These are phyloP conservation scores for Dioszegia aurantiaca DNA, from an alignment of 768 basidiomycete species.

Conservation along the genomic window DNA sequence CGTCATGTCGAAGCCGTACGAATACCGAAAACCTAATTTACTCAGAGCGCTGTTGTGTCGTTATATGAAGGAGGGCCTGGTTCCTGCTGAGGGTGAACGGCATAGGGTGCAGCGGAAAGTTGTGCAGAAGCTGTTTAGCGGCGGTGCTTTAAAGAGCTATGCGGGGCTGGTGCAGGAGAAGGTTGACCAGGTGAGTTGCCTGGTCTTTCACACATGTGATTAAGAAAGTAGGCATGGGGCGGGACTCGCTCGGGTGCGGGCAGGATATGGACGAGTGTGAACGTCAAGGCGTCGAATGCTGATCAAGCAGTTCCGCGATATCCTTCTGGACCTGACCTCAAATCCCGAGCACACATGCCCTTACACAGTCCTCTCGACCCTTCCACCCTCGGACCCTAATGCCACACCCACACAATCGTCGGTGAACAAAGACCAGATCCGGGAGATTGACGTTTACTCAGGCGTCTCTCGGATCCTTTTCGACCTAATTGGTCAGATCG, in stretches of 20 bases:
- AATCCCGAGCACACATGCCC: constrained; percentile 11
- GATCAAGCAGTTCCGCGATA: constrained; percentile 20
- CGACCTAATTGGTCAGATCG: constrained; percentile 29
- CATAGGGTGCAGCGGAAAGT: constrained; percentile 29
- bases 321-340: constrained; percentile 18
- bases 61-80: constrained; percentile 26
- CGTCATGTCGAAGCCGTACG: constrained; percentile 18
- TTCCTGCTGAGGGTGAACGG: constrained; percentile 29
- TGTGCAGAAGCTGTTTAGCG: constrained; percentile 24
- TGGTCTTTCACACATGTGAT: not conserved
- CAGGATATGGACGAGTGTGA: too few species aligned
- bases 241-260: too few species aligned
- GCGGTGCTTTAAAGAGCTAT: constrained; percentile 21
- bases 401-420: too few species aligned
- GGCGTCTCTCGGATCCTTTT: constrained; percentile 17
- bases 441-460: constrained; percentile 25
- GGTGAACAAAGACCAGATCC: not conserved
- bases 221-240: not conserved
- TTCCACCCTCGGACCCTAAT: not conserved
- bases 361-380: constrained; percentile 1
- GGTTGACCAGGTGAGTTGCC: constrained; percentile 23
- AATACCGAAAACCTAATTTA: constrained; percentile 19
- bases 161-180: constrained; percentile 22
- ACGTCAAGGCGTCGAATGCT: not conserved
- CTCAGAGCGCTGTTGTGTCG: constrained; percentile 18